Conservation (phyloP, 352 stramenopile genomes). For the Aphanomyces cochlioides region DNA sequence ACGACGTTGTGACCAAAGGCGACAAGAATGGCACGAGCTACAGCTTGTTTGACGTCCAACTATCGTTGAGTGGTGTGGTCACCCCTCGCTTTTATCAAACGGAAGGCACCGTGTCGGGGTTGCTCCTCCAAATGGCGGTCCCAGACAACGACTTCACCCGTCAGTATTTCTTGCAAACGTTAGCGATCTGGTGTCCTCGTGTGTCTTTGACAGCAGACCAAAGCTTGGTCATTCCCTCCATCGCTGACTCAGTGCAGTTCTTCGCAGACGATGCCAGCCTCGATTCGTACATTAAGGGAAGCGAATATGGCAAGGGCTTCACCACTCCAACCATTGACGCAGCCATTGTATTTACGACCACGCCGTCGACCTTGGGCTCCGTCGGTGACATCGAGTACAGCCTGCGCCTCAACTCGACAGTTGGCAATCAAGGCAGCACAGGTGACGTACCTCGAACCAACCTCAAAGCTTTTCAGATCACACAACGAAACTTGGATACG, state of each 20-base stretch:
- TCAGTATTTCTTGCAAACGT: slow-evolving; percentile 59
- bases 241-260: slow-evolving; percentile 42
- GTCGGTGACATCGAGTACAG: slow-evolving; percentile 49
- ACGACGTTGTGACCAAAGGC: slow-evolving; percentile 31
- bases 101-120: slow-evolving; percentile 18
- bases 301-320: slow-evolving; percentile 33
- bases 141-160: slow-evolving; percentile 56
- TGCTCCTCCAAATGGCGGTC: slow-evolving; percentile 12
- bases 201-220: slow-evolving; percentile 29
- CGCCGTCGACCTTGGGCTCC: slow-evolving; percentile 33
- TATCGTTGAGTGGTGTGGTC: not conserved
- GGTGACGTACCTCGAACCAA: slow-evolving; percentile 39
- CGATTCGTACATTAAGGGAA: slow-evolving; percentile 37
- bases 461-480: slow-evolving; percentile 14
- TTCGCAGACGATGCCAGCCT: slow-evolving; percentile 36
- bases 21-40: slow-evolving; percentile 47
- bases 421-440: slow-evolving; percentile 30
- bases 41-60: slow-evolving; percentile 39
- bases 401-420: slow-evolving; percentile 47
- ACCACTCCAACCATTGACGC: slow-evolving; percentile 39
- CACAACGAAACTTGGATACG: slow-evolving; percentile 35
- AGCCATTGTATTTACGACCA: slow-evolving; percentile 45
- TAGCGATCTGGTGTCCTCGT: slow-evolving; percentile 57
- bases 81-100: not conserved
- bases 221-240: slow-evolving; percentile 36